phyloP scores from a whole-genome alignment of 768 basidiomycete species.

The Phlebiopsis gigantea region DNA sequence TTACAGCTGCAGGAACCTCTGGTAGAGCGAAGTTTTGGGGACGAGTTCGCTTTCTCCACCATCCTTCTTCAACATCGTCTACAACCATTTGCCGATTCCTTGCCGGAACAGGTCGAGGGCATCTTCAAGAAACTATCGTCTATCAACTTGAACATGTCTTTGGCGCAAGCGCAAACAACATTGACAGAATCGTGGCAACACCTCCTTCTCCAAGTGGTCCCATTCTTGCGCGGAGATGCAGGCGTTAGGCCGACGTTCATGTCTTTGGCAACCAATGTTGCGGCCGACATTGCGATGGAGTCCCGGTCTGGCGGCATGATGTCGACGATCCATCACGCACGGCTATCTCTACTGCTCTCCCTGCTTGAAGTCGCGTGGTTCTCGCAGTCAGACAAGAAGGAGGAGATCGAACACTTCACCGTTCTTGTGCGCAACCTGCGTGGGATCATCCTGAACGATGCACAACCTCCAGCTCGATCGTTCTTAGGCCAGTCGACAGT shows the following conservation, averaged over 20 bases:
- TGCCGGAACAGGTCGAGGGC: conserved; percentile 40
- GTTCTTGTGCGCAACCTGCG: conserved; percentile 57
- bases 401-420: conserved; percentile 55
- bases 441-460: conserved; percentile 63
- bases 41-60: conserved; percentile 70
- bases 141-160: conserved; percentile 84
- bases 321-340: conserved; percentile 70
- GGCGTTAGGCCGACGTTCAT: conserved; percentile 51
- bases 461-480: conserved; percentile 69
- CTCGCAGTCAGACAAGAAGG: conserved; percentile 46
- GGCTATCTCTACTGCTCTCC: conserved; percentile 68
- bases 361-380: conserved; percentile 82
- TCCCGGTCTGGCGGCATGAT: conserved; percentile 78
- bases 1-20: conserved; percentile 57
- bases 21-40: conserved; percentile 72
- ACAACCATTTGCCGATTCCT: conserved; percentile 40
- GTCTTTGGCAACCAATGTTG: conserved; percentile 55
- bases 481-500: conserved; percentile 58
- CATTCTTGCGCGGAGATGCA: conserved; percentile 60
- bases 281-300: conserved; percentile 63
- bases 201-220: conserved; percentile 57
- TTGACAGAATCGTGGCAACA: conserved; percentile 76
- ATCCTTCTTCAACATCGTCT: conserved; percentile 56
- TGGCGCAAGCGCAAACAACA: conserved; percentile 72
- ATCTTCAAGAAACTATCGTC: conserved; percentile 58